These are phyloP conservation scores for Diaporthe helianthi DNA, from an alignment of 2,329 filamentous ascomycete genomes.

Conservation along the genomic window DNA sequence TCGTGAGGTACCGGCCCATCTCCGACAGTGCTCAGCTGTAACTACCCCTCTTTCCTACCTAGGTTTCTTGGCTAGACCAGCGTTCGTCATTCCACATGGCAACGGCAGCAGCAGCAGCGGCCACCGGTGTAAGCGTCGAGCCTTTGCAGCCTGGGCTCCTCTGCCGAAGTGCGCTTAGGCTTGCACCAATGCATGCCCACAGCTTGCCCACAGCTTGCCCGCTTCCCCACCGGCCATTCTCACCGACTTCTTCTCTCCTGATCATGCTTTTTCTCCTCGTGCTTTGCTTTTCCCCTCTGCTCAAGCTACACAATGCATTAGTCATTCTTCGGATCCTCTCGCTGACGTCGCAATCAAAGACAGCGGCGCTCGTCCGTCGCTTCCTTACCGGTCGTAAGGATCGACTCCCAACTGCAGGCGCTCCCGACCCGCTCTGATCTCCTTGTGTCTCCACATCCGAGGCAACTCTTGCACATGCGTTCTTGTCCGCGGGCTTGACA, in stretches of 20 bases:
- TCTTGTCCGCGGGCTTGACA: slow-evolving; percentile 8
- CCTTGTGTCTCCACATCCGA: slow-evolving; percentile 29
- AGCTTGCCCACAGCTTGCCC: slow-evolving; percentile 31
- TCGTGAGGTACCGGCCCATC: slow-evolving; percentile 14
- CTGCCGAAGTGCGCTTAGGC: slow-evolving; percentile 29
- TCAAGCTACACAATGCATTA: slow-evolving; percentile 20
- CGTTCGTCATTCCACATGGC: slow-evolving; percentile 15
- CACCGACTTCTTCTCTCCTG: slow-evolving; percentile 29
- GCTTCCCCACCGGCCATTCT: slow-evolving; percentile 26
- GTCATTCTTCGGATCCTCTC: slow-evolving; percentile 21
- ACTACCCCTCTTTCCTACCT: slow-evolving; percentile 35
- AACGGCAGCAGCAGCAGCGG: neutral
- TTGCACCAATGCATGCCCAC: slow-evolving; percentile 27
- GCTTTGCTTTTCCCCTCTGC: slow-evolving; percentile 9
- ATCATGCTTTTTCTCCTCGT: slow-evolving; percentile 17
- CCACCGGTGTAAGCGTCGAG: slow-evolving; percentile 29
- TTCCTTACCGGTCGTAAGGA: slow-evolving; percentile 30
- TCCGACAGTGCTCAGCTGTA: slow-evolving; percentile 26
- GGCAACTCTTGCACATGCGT: slow-evolving; percentile 19
- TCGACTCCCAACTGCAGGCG: slow-evolving; percentile 23
- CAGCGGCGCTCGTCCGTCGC: slow-evolving; percentile 25
- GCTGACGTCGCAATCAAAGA: slow-evolving; percentile 33
- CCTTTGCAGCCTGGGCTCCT: slow-evolving; percentile 21
- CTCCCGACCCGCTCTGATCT: slow-evolving; percentile 23
- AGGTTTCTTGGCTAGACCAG: slow-evolving; percentile 14